Base-by-base conservation (phyloP, 2,329 filamentous ascomycete genomes). In the Aspergillus unguis region DNA sequence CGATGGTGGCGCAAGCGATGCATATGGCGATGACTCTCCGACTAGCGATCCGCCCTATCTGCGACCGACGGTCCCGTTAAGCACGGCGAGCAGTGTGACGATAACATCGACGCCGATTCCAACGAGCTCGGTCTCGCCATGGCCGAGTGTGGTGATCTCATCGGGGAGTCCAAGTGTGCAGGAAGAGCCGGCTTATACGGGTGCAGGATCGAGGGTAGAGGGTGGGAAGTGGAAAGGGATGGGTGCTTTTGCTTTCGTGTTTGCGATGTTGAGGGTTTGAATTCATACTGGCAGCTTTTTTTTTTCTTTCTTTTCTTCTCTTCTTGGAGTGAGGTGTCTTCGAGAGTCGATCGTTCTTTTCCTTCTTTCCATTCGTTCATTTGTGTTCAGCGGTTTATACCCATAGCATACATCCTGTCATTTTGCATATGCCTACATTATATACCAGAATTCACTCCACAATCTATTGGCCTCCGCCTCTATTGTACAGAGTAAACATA, bases 81-180 rank as follows among this genome's bases (percentile, higher is more conserved):
- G 32, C 28, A 48, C 50, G 26, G 50, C 50, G 31, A 40, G 50
- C 36, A 52, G 50, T 26, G 48, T 52, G 25, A 52, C 50, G 23
- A 26, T 52, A 41, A 48, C 31, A 8, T 47, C 50, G 27, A 52
- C 50, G 10, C 50, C 50, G 3, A 48, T 52, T 17, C 40, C 33
- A 7, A 52, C 50, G 2, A 48, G 44, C 10, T 11, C 35, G n/a
- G 42, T 44, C 25, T 10, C 17, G 37, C 46, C 40, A 32, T 49
- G 47, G 47, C 47, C 47, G 31, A 44, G 41, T 10, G 11, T 37
- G 40, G 31, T 31, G 6, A n/a, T 48, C 6, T 26, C 17, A 9
- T 29, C 45, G 36, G 36, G 36, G n/a, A 48, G 27, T 31, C 25
- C 47, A 4, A 29, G 26, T 9, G 23, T 11, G 25, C 38, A 26